Evolutionary conservation across 495 filamentous ascomycete species (phyloP).

Genomic region (Hypoxylon cercidicola): DNA sequence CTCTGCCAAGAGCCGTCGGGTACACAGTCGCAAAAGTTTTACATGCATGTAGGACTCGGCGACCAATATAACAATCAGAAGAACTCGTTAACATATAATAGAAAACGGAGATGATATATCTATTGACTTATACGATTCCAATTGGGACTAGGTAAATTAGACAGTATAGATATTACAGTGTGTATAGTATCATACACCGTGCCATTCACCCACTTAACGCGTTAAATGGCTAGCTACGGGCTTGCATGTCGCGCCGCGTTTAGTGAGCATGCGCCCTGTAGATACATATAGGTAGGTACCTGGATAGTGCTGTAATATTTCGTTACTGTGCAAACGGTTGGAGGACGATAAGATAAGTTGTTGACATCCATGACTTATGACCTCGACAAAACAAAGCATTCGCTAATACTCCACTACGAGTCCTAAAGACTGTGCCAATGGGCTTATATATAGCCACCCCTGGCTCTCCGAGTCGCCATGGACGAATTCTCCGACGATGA

Average conservation of each 20-base stretch:
- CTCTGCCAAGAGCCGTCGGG: too few species aligned
- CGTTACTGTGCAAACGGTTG: neutral
- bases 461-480: slow-evolving; percentile 51
- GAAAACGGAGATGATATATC: too few species aligned
- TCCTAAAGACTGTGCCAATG: slow-evolving; percentile 37
- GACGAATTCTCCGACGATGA: slow-evolving; percentile 62
- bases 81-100: too few species aligned
- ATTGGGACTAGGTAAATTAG: too few species aligned
- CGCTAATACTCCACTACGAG: neutral
- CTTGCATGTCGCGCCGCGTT: slow-evolving; percentile 1
- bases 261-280: slow-evolving; percentile 3
- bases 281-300: too few species aligned
- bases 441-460: slow-evolving; percentile 38
- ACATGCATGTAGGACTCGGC: too few species aligned
- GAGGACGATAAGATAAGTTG: slow-evolving; percentile 10
- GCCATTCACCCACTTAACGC: neutral
- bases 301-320: neutral
- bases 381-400: slow-evolving; percentile 20
- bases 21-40: too few species aligned
- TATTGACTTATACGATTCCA: too few species aligned
- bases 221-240: neutral
- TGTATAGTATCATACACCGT: neutral
- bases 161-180: too few species aligned
- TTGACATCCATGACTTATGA: neutral
- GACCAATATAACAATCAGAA: neutral